These are phyloP conservation scores for Colletotrichum lentis DNA, from an alignment of 2,329 filamentous ascomycete species.

Conservation along the genomic window DNA sequence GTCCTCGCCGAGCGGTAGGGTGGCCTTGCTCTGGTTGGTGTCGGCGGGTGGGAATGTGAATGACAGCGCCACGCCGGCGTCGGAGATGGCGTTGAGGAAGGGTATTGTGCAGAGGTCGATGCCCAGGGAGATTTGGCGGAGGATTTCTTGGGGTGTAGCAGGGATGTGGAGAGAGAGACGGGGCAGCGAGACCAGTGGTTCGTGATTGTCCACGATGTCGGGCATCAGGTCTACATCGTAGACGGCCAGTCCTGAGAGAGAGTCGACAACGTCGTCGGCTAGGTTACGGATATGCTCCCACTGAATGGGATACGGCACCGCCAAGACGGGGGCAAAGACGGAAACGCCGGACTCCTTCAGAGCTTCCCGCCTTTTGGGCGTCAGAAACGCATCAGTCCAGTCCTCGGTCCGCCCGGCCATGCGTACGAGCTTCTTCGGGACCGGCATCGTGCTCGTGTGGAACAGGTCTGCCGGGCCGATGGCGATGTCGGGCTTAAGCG, in stretches of 20 bases:
- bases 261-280: constrained; percentile 65
- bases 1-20: constrained; percentile 73
- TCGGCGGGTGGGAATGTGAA: constrained; percentile 72
- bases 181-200: constrained; percentile 68
- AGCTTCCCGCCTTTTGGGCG: constrained; percentile 49
- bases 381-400: constrained; percentile 77
- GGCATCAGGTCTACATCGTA: constrained; percentile 77
- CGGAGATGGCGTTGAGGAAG: constrained; percentile 77
- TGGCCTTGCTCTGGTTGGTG: constrained; percentile 15
- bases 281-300: constrained; percentile 81
- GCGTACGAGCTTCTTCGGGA: constrained; percentile 77
- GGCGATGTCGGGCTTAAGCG: constrained; percentile 80
- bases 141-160: constrained; percentile 75
- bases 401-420: constrained; percentile 87
- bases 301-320: constrained; percentile 78
- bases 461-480: constrained; percentile 79
- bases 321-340: constrained; percentile 74
- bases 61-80: constrained; percentile 83
- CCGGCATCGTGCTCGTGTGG: constrained; percentile 58
- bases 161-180: constrained; percentile 78
- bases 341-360: constrained; percentile 47
- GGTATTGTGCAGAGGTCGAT: constrained; percentile 82
- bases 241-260: constrained; percentile 75
- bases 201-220: constrained; percentile 67
- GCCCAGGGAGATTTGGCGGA: constrained; percentile 78